These are phyloP conservation scores for Eragrostis tef DNA, from an alignment of 202 grass and related monocot species.

Conservation along the genomic window DNA sequence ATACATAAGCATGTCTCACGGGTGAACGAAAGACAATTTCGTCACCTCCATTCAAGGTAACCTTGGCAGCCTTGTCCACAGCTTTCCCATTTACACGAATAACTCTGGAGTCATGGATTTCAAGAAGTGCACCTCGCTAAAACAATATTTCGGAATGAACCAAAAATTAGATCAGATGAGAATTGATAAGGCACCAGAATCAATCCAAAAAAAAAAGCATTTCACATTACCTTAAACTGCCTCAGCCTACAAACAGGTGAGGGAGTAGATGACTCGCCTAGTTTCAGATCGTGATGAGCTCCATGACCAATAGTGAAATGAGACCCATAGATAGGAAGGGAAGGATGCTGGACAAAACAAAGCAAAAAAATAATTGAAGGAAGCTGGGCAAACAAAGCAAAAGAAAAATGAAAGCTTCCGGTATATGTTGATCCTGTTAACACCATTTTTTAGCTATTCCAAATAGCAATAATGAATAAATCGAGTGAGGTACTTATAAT, in stretches of 20 bases:
- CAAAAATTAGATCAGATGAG: slow-evolving; percentile 5
- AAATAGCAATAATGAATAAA: background rate
- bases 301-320: slow-evolving; percentile 90
- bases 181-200: slow-evolving; percentile 2
- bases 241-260: slow-evolving; percentile 76
- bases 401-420: slow-evolving; percentile 4
- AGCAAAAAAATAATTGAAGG: slow-evolving; percentile 48
- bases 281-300: slow-evolving; percentile 73
- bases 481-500: slow-evolving; percentile 23
- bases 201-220: slow-evolving; percentile 8
- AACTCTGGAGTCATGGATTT: slow-evolving; percentile 77
- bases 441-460: background rate
- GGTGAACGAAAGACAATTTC: slow-evolving; percentile 85
- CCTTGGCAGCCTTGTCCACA: slow-evolving; percentile 70
- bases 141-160: slow-evolving; percentile 26
- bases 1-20: slow-evolving; percentile 86
- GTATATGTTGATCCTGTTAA: slow-evolving; percentile 7
- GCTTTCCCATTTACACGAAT: slow-evolving; percentile 87
- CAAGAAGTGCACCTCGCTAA: slow-evolving; percentile 71
- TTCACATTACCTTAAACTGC: slow-evolving; percentile 74
- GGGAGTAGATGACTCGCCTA: slow-evolving; percentile 63
- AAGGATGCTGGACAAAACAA: slow-evolving; percentile 74
- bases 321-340: slow-evolving; percentile 64
- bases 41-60: slow-evolving; percentile 83
- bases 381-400: slow-evolving; percentile 59